Evolutionary conservation across 305 asterid genomes (phyloP), one percentile per base, ranked within the genome.

Genomic region (Fraxinus sp.): DNA sequence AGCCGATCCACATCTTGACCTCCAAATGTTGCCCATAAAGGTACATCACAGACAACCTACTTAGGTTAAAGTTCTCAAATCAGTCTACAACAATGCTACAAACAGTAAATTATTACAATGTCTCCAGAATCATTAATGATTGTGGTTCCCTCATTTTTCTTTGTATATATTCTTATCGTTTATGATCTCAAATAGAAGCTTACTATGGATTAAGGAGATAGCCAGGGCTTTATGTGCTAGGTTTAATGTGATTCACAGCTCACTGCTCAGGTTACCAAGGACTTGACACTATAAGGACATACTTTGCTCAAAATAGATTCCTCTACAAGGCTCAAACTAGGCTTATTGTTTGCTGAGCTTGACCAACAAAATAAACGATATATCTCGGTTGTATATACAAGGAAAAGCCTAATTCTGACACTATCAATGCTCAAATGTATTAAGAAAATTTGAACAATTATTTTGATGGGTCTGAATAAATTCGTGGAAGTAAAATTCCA

Each of bases 1-100:
- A 95, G 98, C 80, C 99, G 93, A 86, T 94, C 99, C 87, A 94
- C 98, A 88, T 96, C 98, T 76, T 92, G 99, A 49, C 99, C 97
- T 79, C 99, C 99, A 78, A 95, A 92, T 80, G 95, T 84, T 79
- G 98, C 96, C 97, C 93, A 94, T 78, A 95, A 90, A 44, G 98
- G 97, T 77, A 89, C 89, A 83, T 95, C 97, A 81, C 98, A 93
- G 35, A 78, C 88, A 85, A 95, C 99, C 98, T 95, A 85, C 74
- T 81, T 73, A 49, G 68, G 26, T 74, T 36, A 77, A 89, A 79
- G 77, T 83, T 81, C 84, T 72, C 44, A 26, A 84, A 49, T 81
- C 76, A 77, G 84, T 30, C 76, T 68, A 74, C 59, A 88, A 13
- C 74, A 68, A 68, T 1, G 20, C 18, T 55, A 59, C 20, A 32